Base-by-base conservation (phyloP, 2,329 filamentous ascomycete species). In the Tolypocladium inflatum region DNA sequence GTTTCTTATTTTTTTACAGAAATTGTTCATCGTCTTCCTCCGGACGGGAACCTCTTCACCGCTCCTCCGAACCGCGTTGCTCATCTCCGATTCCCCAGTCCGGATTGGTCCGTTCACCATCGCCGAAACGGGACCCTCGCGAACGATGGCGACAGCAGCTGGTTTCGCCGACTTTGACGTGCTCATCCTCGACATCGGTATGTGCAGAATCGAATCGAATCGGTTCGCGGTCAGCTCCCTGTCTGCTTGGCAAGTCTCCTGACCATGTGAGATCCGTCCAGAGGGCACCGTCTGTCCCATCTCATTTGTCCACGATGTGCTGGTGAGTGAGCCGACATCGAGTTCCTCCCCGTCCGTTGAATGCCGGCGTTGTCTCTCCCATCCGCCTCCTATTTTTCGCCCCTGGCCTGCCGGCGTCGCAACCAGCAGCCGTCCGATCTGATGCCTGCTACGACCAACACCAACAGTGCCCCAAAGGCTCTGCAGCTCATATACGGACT, bases 211-310 rank as follows among this genome's bases (percentile, higher is more conserved):
- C 59, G 48, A 33, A 35, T 54, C 45, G 42, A 42, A 42, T 51
- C 52, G 30, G 48, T 50, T 38, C 54, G 42, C 52, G 41, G 39
- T 48, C 17, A 26, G 51, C 35, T 33, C 45, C 45, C 30, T n/a
- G 48, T 35, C 55, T 39, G 53, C 53, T 30, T 33, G 26, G 37
- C 19, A 39, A 41, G n/a, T 19, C 54, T 55, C 54, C 48, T 52
- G 48, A 52, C 48, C 30, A 52, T 52, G 48, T 35, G 48, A 30
- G 9, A 11, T 58, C 41, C 51, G 50, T 58, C 55, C 59, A 92
- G 89, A 92, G 80, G 89, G 89, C 62, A 92, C 89, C 55, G 85
- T 92, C 62, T 91, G 88, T 72, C 87, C 88, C 65, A 91, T 92
- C 70, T 90, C 87, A 65, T 92, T 92, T 73, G 89, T 92, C 73